A percentile compares a stretch with the other conserved stretches of the same genome.
Conservation (phyloP, 208 protist genomes). For the Borovskyia barvae region DNA sequence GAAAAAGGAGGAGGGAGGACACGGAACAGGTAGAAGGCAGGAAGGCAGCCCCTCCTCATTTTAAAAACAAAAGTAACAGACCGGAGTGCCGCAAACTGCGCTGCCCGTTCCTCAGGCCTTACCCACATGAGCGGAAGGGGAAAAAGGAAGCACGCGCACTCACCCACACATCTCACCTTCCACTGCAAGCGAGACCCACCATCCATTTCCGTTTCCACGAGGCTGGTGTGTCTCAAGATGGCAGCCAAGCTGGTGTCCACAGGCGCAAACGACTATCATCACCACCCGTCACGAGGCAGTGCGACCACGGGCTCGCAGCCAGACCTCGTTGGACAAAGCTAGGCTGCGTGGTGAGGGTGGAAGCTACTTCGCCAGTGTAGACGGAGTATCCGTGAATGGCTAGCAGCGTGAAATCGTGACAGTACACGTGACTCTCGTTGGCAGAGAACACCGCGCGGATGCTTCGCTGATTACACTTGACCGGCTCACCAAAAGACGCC, state of each 20-base stretch:
- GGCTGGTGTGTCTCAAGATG: no score
- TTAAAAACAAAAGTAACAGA: no score
- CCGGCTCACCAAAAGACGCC: constrained; percentile 70
- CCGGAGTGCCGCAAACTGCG: no score
- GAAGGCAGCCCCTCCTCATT: no score
- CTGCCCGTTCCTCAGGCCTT: no score
- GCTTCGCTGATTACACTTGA: constrained; percentile 74
- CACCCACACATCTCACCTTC: no score
- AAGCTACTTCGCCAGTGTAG: constrained; percentile 61
- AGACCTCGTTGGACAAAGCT: constrained; percentile 64
- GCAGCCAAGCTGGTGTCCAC: constrained; percentile 74
- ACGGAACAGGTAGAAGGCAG: no score
- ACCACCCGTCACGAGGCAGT: constrained; percentile 66
- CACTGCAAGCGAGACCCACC: no score
- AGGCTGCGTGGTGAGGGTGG: constrained; percentile 52
- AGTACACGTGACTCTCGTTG: constrained; percentile 75
- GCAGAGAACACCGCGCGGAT: constrained; percentile 65
- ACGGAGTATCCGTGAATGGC: constrained; percentile 71
- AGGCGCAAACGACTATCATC: constrained; percentile 81
- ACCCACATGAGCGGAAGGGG: background rate
- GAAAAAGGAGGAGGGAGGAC: no score
- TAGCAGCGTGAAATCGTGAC: constrained; percentile 56
- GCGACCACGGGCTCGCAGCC: constrained; percentile 50
- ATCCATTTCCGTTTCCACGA: no score
- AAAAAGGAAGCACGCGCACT: background rate